Conservation (phyloP, 2,329 filamentous ascomycete species). For the Ophiostoma ips region DNA sequence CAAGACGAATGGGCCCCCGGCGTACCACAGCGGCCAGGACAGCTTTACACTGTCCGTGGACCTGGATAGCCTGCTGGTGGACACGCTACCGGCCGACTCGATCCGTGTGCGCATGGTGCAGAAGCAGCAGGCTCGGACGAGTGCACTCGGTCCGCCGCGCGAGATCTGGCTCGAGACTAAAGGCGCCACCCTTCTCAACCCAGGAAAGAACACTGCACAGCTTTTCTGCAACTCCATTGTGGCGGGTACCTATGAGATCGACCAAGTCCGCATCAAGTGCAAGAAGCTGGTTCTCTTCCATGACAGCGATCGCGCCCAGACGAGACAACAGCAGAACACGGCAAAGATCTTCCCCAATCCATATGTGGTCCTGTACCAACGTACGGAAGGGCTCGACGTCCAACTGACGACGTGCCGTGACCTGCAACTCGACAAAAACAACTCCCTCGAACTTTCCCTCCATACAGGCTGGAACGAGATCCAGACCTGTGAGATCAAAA, state of each 20-base stretch:
- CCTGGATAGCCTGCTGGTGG: slow-evolving; percentile 58
- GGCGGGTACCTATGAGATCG: slow-evolving; percentile 61
- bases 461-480: slow-evolving; percentile 62
- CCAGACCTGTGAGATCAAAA: slow-evolving; percentile 41
- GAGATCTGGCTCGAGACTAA: slow-evolving; percentile 33
- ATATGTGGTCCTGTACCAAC: slow-evolving; percentile 60
- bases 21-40: slow-evolving; percentile 58
- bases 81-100: slow-evolving; percentile 51
- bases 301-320: slow-evolving; percentile 35
- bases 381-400: slow-evolving; percentile 52
- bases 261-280: slow-evolving; percentile 52
- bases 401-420: slow-evolving; percentile 51
- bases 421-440: slow-evolving; percentile 67
- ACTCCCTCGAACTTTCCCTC: slow-evolving; percentile 61
- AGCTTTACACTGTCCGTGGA: slow-evolving; percentile 58
- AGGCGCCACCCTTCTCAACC: slow-evolving; percentile 32
- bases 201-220: slow-evolving; percentile 35
- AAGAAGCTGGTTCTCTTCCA: slow-evolving; percentile 52
- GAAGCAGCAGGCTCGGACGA: slow-evolving; percentile 30
- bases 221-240: slow-evolving; percentile 45
- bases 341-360: slow-evolving; percentile 38
- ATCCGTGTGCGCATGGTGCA: slow-evolving; percentile 50
- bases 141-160: slow-evolving; percentile 34
- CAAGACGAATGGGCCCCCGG: slow-evolving; percentile 51
- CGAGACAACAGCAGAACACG: not conserved